phyloP scores from a whole-genome alignment of 2,329 filamentous ascomycete species.

The Claviceps sp. region DNA sequence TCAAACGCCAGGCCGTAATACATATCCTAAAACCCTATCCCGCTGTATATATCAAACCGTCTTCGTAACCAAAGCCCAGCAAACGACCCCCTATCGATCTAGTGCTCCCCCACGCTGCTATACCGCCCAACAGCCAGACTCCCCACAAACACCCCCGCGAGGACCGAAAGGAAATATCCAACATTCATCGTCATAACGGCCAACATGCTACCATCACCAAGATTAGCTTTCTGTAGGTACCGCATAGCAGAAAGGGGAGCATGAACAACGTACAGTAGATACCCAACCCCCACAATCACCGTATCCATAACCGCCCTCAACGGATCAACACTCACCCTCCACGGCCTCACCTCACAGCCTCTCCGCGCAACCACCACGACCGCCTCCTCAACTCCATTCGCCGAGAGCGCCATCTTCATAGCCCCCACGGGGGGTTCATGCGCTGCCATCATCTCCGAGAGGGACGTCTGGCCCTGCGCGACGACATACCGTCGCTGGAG shows the following conservation, averaged over 20 bases:
- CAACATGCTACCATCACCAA: constrained; percentile 53
- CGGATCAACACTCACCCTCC: constrained; percentile 69
- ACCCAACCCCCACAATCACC: constrained; percentile 62
- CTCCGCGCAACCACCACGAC: constrained; percentile 58
- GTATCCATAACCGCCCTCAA: constrained; percentile 58
- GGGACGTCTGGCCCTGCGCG: constrained; percentile 48
- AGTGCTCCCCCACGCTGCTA: constrained; percentile 34
- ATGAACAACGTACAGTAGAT: constrained; percentile 56
- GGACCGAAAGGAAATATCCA: constrained; percentile 70
- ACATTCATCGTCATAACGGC: constrained; percentile 84
- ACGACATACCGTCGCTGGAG: constrained; percentile 64
- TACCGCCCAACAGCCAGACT: constrained; percentile 70
- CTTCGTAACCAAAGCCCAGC: too few relatives aligned
- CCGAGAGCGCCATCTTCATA: constrained; percentile 53
- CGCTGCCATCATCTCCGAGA: constrained; percentile 44
- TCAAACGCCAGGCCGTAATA: too few relatives aligned
- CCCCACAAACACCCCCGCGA: constrained; percentile 72
- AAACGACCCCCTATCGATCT: background rate
- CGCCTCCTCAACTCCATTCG: constrained; percentile 69
- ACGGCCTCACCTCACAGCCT: constrained; percentile 45
- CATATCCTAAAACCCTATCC: too few relatives aligned
- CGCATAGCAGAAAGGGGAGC: background rate
- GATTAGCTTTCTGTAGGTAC: too few relatives aligned
- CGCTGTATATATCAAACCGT: background rate
- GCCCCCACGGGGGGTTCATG: constrained; percentile 38